Base-by-base conservation (phyloP, 441 rosid genomes). In the Populus tomentosa region DNA sequence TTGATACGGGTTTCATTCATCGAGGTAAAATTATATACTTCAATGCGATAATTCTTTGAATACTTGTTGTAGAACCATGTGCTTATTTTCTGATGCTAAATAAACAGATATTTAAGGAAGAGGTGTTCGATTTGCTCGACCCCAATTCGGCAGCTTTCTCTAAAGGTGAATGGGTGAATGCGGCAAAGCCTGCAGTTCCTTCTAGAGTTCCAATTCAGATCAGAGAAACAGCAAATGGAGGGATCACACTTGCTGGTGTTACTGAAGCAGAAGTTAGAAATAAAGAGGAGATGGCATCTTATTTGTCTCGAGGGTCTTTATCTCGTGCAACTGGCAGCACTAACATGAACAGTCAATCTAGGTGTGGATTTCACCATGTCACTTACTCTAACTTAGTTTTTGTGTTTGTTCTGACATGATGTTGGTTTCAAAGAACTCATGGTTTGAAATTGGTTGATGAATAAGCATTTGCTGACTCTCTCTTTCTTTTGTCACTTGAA, bases 241-340 rank as follows among this genome's bases (percentile, higher is more conserved):
- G 99, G 70, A 96, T 96, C 74, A 91, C 96, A 21, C 93, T 96
- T 81, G 93, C 98, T 36, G 99, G 99, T 4, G 98, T 96, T 30
- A 91, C 93, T 35, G 99, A 96, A 80, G 87, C 98, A n/a, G 99
- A 96, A 88, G 98, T 94, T 46, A 86, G 86, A 75, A 88, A 86
- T 4, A 94, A 90, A 80, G 98, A 92, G 80, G 98, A 96, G 87
- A 96, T 96, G 99, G 91, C 90, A 6, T 89, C 92, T 0, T 87
- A 80, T 83, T 78, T 96, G 63, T 86, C 91, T 1, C 86, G 92
- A 14, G 99, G 99, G 75, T 96, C 99, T 61, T 61, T 92, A 76
- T 56, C 89, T 62, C 97, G 98, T 69, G 99, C 99, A 38, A 96
- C 99, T 68, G 99, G 87, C 16, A 96, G 99, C 78, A 32, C 33